Percentiles rank a stretch among this genome's conserved stretches.
phyloP scores from a whole-genome alignment of 2,329 filamentous ascomycete species.

The Aspergillus udagawae region DNA sequence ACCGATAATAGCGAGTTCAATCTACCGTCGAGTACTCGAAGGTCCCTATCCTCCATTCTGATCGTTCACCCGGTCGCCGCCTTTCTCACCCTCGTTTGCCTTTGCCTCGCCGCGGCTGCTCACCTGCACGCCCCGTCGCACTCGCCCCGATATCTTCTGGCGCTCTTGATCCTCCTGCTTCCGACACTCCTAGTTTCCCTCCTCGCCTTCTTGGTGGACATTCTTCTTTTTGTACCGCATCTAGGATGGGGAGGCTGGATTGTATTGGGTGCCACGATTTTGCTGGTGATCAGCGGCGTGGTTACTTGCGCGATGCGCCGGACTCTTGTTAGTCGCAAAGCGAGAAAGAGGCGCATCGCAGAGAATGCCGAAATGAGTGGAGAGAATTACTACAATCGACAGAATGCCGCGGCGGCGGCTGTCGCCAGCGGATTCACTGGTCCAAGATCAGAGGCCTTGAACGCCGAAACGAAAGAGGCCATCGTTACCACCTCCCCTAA shows the following conservation, averaged over 20 bases:
- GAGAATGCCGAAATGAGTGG: constrained; percentile 98
- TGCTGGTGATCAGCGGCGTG: constrained; percentile 76
- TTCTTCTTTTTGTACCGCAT: constrained; percentile 90
- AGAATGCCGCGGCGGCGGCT: constrained; percentile 36
- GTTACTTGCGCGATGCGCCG: constrained; percentile 93
- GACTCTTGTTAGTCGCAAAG: constrained; percentile 84
- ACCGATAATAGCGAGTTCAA: constrained; percentile 52
- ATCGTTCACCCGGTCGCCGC: constrained; percentile 91
- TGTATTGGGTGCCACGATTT: constrained; percentile 80
- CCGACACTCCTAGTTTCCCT: constrained; percentile 79
- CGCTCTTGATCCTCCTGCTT: constrained; percentile 79
- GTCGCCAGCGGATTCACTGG: constrained; percentile 13
- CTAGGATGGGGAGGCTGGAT: constrained; percentile 92
- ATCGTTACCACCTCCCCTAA: constrained; percentile 55
- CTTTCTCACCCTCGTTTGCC: constrained; percentile 77
- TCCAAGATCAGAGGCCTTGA: constrained; percentile 27
- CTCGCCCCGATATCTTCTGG: constrained; percentile 81
- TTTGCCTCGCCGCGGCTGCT: constrained; percentile 71
- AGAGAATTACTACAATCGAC: constrained; percentile 78
- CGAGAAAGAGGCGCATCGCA: constrained; percentile 84
- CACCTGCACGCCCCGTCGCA: constrained; percentile 87
- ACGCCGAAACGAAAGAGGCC: constrained; percentile 54
- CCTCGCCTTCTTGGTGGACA: constrained; percentile 86
- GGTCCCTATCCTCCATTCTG: constrained; percentile 78
- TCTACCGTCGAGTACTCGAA: constrained; percentile 60